Conservation (phyloP, 176 grass and related monocot species). For the Ensete glaucum region DNA sequence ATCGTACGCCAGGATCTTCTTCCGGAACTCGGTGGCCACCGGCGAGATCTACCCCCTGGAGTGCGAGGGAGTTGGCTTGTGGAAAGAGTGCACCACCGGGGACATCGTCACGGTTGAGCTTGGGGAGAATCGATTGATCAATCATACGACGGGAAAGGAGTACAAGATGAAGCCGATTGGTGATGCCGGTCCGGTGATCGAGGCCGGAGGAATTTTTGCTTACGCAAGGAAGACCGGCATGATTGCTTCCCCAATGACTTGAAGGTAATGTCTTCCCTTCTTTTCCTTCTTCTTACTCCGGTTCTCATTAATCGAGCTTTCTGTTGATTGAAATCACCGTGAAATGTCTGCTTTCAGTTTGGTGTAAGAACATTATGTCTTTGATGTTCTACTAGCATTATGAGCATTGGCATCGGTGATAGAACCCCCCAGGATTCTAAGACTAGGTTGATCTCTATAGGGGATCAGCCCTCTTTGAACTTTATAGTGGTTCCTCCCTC, state of each 20-base stretch:
- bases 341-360: too few species aligned
- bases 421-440: too few species aligned
- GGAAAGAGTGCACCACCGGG: constrained; percentile 64
- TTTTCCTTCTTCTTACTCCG: too few species aligned
- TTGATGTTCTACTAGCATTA: too few species aligned
- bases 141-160: constrained; percentile 79
- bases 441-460: too few species aligned
- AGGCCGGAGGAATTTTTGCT: constrained; percentile 80
- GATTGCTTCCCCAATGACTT: constrained; percentile 44
- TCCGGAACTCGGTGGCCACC: constrained; percentile 82
- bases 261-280: constrained; percentile 31
- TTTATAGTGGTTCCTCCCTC: too few species aligned
- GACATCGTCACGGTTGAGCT: constrained; percentile 78
- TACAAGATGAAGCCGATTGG: constrained; percentile 84
- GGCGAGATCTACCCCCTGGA: constrained; percentile 90
- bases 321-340: too few species aligned
- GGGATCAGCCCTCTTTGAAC: too few species aligned
- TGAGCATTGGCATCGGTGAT: too few species aligned
- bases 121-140: constrained; percentile 49
- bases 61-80: constrained; percentile 36
- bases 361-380: too few species aligned
- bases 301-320: too few species aligned
- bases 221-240: constrained; percentile 90
- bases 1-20: constrained; percentile 79
- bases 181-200: constrained; percentile 90